These are phyloP conservation scores for Pueraria montana DNA, from an alignment of 306 rosid species.

Conservation along the genomic window DNA sequence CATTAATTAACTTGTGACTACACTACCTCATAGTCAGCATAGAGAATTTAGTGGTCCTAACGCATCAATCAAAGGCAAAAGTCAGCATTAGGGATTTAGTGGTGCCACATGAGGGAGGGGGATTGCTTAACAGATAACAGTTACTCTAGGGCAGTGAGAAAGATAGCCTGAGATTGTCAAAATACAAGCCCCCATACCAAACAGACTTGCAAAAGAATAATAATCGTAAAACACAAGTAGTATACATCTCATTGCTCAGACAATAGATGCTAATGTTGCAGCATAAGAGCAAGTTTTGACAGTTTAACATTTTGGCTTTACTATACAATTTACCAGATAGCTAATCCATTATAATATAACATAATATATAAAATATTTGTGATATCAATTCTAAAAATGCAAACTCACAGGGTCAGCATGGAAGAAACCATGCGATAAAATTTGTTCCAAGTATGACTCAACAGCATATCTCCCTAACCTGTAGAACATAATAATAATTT, in stretches of 20 bases:
- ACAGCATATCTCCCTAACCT: constrained; percentile 97
- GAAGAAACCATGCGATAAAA: constrained; percentile 97
- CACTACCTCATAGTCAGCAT: no score
- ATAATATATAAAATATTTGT: background rate
- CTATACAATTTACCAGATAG: constrained; percentile 17
- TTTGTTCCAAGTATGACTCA: constrained; percentile 97
- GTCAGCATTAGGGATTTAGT: constrained; percentile 15
- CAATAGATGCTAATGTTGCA: constrained; percentile 42
- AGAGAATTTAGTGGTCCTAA: no score
- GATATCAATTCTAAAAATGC: constrained; percentile 39
- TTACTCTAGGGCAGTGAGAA: background rate
- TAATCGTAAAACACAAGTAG: constrained; percentile 19
- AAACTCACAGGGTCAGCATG: constrained; percentile 98
- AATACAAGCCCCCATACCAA: constrained; percentile 30
- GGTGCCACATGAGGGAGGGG: constrained; percentile 15
- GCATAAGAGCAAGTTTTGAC: constrained; percentile 21
- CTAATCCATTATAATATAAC: constrained; percentile 32
- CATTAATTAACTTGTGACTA: background rate
- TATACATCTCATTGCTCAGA: constrained; percentile 15
- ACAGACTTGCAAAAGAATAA: constrained; percentile 24
- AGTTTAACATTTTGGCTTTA: constrained; percentile 24
- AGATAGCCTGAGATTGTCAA: background rate
- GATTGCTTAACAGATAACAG: constrained; percentile 2
- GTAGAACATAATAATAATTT: constrained; percentile 42
- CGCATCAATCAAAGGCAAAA: constrained; percentile 9